Evolutionary conservation across 2,329 filamentous ascomycete genomes (phyloP).

Genomic region (Verticillium alfalfae): DNA sequence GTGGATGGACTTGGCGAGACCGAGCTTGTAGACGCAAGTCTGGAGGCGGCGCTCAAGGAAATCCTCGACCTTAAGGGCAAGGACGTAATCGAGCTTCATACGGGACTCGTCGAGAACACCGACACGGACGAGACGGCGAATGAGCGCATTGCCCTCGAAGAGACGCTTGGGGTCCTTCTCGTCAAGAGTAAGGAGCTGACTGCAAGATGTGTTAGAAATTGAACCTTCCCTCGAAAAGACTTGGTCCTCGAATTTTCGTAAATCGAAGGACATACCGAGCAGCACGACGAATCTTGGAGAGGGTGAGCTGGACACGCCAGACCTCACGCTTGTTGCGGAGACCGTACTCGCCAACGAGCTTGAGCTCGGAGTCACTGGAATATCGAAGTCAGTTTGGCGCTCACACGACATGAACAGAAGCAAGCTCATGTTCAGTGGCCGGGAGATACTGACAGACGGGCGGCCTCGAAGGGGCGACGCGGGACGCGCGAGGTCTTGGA

Average conservation of each 20-base stretch:
- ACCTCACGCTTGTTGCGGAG: constrained; percentile 99
- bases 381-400: constrained; percentile 59
- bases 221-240: not conserved
- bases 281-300: constrained; percentile 99
- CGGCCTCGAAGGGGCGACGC: constrained; percentile 97
- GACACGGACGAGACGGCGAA: constrained; percentile 99
- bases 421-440: constrained; percentile 99
- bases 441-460: constrained; percentile 95
- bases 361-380: constrained; percentile 95
- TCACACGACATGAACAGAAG: constrained; percentile 92
- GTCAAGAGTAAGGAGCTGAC: constrained; percentile 99
- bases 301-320: constrained; percentile 98
- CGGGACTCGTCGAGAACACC: constrained; percentile 99
- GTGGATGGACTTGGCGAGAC: constrained; percentile 99
- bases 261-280: constrained; percentile 66
- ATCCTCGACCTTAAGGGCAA: constrained; percentile 98
- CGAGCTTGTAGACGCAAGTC: constrained; percentile 99
- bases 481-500: constrained; percentile 99
- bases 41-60: constrained; percentile 99
- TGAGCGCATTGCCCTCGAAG: constrained; percentile 99
- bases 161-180: constrained; percentile 99
- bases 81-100: constrained; percentile 99
- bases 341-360: constrained; percentile 99
- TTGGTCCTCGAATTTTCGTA: not conserved
- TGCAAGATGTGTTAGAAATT: constrained; percentile 32